phyloP scores from a whole-genome alignment of 768 basidiomycete species.

The Boletales sp. region DNA sequence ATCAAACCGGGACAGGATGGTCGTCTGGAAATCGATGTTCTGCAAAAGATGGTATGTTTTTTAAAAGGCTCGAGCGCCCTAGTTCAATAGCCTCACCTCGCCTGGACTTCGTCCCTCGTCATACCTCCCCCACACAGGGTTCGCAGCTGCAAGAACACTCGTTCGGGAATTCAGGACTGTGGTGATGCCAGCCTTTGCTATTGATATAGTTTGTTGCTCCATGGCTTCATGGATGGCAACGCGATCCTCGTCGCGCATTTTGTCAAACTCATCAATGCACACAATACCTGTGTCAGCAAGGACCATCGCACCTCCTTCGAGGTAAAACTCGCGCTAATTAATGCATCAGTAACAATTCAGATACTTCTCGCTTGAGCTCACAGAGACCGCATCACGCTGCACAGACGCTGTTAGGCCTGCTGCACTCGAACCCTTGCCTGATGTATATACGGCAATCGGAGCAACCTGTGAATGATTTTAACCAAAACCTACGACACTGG shows the following conservation, averaged over 20 bases:
- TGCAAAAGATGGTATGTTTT: neutral
- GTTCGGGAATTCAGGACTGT: slow-evolving; percentile 96
- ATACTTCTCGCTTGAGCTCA: slow-evolving; percentile 35
- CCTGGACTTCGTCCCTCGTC: slow-evolving; percentile 96
- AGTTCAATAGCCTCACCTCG: slow-evolving; percentile 52
- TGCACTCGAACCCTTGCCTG: slow-evolving; percentile 97
- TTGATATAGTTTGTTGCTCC: slow-evolving; percentile 99
- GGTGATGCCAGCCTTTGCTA: slow-evolving; percentile 98
- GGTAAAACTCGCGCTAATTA: slow-evolving; percentile 89
- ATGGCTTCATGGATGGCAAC: slow-evolving; percentile 99
- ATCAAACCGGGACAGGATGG: slow-evolving; percentile 96
- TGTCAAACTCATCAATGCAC: slow-evolving; percentile 99
- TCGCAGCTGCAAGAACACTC: slow-evolving; percentile 94
- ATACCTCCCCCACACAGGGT: slow-evolving; percentile 96
- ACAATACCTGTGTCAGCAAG: slow-evolving; percentile 97
- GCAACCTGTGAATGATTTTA: slow-evolving; percentile 59
- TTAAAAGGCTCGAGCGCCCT: neutral
- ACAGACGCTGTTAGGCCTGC: slow-evolving; percentile 98
- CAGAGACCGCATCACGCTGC: slow-evolving; percentile 88
- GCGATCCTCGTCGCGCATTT: slow-evolving; percentile 99
- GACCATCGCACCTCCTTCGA: slow-evolving; percentile 99
- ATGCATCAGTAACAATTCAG: slow-evolving; percentile 3
- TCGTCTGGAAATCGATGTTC: slow-evolving; percentile 99
- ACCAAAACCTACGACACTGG: neutral
- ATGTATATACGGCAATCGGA: slow-evolving; percentile 97